Conservation (phyloP, 2,329 filamentous ascomycete species). For the Monosporascus sp. region DNA sequence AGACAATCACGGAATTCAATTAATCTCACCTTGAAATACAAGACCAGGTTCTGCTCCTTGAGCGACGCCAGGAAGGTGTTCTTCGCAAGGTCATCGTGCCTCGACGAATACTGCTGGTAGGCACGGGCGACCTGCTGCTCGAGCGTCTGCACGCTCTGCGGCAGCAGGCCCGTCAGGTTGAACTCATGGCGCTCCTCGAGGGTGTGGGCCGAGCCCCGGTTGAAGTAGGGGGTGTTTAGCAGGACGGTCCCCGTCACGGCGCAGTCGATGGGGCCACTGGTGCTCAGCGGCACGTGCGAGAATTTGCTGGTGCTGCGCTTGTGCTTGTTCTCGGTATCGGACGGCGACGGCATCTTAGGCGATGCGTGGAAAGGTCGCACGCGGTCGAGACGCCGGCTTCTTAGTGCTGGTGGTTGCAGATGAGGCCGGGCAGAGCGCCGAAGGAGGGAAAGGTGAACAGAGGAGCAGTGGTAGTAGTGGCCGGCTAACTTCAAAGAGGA, state of each 20-base stretch:
- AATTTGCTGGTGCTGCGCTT: constrained; percentile 26
- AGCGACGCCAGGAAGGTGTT: constrained; percentile 84
- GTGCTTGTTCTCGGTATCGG: constrained; percentile 16
- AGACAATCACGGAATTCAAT: background rate
- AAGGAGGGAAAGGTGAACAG: background rate
- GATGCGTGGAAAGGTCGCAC: constrained; percentile 8
- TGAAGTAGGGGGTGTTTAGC: constrained; percentile 64
- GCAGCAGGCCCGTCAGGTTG: constrained; percentile 67
- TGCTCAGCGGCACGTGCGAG: constrained; percentile 41
- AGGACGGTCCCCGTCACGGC: constrained; percentile 48
- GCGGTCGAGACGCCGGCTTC: constrained; percentile 1
- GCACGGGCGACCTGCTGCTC: constrained; percentile 73
- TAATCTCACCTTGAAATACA: constrained; percentile 64
- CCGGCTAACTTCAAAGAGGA: too few relatives aligned
- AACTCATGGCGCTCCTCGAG: constrained; percentile 63
- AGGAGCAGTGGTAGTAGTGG: background rate
- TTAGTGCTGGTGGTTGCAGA: background rate
- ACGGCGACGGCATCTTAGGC: constrained; percentile 18
- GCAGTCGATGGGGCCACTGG: constrained; percentile 43
- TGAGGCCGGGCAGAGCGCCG: background rate
- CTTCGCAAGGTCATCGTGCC: constrained; percentile 64
- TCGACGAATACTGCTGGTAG: constrained; percentile 70
- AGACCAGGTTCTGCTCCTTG: constrained; percentile 78
- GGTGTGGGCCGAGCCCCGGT: constrained; percentile 79
- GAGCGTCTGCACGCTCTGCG: constrained; percentile 65